Evolutionary conservation across 148 eudicot genomes (phyloP), one percentile per base, ranked within the genome.

Genomic region (Vaccinium myrtillus): DNA sequence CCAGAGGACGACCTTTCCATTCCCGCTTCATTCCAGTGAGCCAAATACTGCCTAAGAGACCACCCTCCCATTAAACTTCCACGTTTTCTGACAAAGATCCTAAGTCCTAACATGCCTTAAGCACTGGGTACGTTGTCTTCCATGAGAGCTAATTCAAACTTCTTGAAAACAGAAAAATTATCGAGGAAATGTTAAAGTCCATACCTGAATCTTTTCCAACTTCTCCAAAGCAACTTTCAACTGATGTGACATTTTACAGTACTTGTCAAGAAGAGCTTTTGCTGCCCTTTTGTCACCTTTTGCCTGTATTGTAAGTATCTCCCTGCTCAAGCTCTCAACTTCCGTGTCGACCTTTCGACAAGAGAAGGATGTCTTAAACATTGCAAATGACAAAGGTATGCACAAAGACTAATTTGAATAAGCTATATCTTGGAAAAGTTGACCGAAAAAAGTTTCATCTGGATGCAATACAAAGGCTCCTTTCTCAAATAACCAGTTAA

Each of bases 241-340:
- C 10, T 95, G 95, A 27, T 30, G 86, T 75, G 98, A 88, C 85
- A 95, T 77, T 73, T n/a, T 80, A 85, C 95, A 88, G 78, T 95
- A 90, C 86, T 92, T 89, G 69, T 88, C 81, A 58, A 95, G 91
- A 82, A 97, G 94, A 53, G 86, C 71, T 78, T 61, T 79, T 77
- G 98, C 98, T 71, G 94, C 93, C 51, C 30, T 50, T 87, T 97
- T 97, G 88, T 94, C 91, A 27, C 99, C 99, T 69, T 90, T 93
- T 81, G 98, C 99, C 85, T 97, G 99, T 88, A 94, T 91, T 43
- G 99, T 95, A 36, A 97, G 95, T 87, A 97, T 97, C 87, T 93
- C 93, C 86, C 93, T 86, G 75, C 99, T 91, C 89, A 97, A 89
- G 87, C 92, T 91, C 91, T 95, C 95, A 53, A 95, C 96, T 73